phyloP scores from a whole-genome alignment of 1,139 yeast species.

The Kodamaea fungicola region DNA sequence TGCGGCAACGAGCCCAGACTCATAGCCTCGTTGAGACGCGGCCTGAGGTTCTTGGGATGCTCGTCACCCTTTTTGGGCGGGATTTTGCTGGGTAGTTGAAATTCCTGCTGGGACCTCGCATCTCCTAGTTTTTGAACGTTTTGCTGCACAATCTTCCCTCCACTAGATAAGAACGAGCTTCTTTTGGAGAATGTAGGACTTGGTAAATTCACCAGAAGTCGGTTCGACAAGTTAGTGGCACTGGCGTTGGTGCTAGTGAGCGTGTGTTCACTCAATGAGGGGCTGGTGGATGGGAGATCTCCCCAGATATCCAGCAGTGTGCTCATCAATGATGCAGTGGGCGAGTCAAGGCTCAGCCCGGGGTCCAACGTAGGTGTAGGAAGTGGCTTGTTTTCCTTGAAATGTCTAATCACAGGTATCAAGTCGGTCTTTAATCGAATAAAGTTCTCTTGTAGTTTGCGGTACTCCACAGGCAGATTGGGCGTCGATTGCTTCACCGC shows the following conservation, averaged over 20 bases:
- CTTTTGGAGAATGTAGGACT: slow-evolving; percentile 43
- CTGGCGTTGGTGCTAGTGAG: slow-evolving; percentile 1
- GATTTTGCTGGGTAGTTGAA: slow-evolving; percentile 10
- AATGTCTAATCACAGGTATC: slow-evolving; percentile 48
- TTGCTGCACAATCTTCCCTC: slow-evolving; percentile 38
- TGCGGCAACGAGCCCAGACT: slow-evolving; percentile 17
- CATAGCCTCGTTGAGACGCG: slow-evolving; percentile 32
- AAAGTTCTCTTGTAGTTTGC: slow-evolving; percentile 46
- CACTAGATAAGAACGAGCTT: slow-evolving; percentile 26
- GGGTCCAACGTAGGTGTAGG: slow-evolving; percentile 54
- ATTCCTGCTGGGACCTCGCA: slow-evolving; percentile 12
- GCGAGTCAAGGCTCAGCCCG: slow-evolving; percentile 32
- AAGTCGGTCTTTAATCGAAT: slow-evolving; percentile 49
- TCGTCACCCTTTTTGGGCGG: slow-evolving; percentile 8
- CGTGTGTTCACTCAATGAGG: slow-evolving; percentile 3
- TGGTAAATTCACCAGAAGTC: slow-evolving; percentile 13
- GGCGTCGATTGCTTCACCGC: slow-evolving; percentile 12
- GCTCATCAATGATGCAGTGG: slow-evolving; percentile 28
- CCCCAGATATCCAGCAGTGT: slow-evolving; percentile 12
- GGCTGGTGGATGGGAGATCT: slow-evolving; percentile 7
- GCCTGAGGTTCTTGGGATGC: slow-evolving; percentile 14
- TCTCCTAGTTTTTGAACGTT: slow-evolving; percentile 21
- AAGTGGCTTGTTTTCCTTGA: slow-evolving; percentile 54
- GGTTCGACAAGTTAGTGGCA: slow-evolving; percentile 1
- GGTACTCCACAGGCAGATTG: slow-evolving; percentile 25